Evolutionary conservation across 1,139 yeast species (phyloP).

Genomic region (Casaregolazyma suthepensis): DNA sequence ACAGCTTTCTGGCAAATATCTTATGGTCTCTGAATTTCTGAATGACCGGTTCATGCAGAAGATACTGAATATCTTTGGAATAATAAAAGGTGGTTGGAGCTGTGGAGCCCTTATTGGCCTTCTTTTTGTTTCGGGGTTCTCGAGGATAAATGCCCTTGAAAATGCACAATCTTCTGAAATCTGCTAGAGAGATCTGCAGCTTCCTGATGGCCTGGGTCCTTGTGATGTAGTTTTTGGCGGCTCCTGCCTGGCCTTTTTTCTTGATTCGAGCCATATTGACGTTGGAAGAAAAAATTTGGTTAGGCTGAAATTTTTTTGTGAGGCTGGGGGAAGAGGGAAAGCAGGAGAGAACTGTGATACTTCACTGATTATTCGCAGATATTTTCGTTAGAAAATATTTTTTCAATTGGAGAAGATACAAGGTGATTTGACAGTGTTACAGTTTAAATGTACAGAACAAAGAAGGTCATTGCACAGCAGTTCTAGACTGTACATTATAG

Average conservation of each 20-base stretch:
- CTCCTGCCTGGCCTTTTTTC: conserved; percentile 82
- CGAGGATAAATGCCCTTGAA: conserved; percentile 90
- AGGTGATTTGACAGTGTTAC: no score
- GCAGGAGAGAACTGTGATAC: no score
- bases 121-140: conserved; percentile 93
- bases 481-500: no score
- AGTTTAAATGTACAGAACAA: no score
- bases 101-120: conserved; percentile 95
- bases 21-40: conserved; percentile 93
- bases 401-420: no score
- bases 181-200: conserved; percentile 92
- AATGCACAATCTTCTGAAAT: conserved; percentile 94
- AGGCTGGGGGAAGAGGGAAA: not conserved
- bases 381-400: no score
- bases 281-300: conserved; percentile 3
- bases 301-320: conserved; percentile 1
- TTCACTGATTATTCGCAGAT: no score
- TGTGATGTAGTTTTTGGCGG: conserved; percentile 87
- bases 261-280: conserved; percentile 31
- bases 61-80: conserved; percentile 86
- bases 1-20: conserved; percentile 84
- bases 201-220: conserved; percentile 93
- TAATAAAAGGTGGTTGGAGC: conserved; percentile 95
- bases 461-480: no score
- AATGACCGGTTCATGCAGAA: conserved; percentile 91